Evolutionary conservation across 202 grass and related monocot species (phyloP), one percentile per base, ranked within the genome.

Genomic region (Eragrostis tef): DNA sequence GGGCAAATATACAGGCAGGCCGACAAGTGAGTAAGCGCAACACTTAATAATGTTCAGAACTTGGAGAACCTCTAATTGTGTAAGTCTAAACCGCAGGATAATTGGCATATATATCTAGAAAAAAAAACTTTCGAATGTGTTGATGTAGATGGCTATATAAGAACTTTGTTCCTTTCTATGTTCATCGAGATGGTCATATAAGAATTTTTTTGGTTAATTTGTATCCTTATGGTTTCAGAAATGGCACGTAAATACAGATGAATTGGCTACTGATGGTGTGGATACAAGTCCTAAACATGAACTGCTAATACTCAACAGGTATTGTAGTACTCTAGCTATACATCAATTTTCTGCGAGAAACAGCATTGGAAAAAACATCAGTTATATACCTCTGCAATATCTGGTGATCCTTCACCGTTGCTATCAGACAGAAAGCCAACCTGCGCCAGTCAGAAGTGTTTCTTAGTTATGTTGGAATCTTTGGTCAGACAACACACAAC

Each of bases 331-430:
- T 54, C 31, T 21, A 60, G 21, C 3, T 50, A 72, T 15, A 60
- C 6, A 56, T 31, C 44, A 52, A 74, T 34, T 74, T 81, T 80
- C 25, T 50, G 19, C 50, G 31, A 70, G 46, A 79, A 79, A 57
- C 25, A 62, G 49, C 22, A 52, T 60, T 47, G 78, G 34, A 5
- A 74, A 71, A 75, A 7, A 79, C 6, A 48, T 45, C 65, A 71
- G 53, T 74, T 52, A 29, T 64, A 36, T 89, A 98, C 95, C 95
- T 94, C 92, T 83, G 95, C 86, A 83, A 98, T 98, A 90, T 98
- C 95, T 71, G 92, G 86, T 2, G 76, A 88, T 80, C 80, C 90
- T 72, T 86, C 90, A 64, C 82, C 73, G 26, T 78, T 82, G 48
- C 81, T 81, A 58, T 82, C 73, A 77, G 72, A 89, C 69, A 94